phyloP scores from a whole-genome alignment of 441 rosid species.

The Viola pubescens region DNA sequence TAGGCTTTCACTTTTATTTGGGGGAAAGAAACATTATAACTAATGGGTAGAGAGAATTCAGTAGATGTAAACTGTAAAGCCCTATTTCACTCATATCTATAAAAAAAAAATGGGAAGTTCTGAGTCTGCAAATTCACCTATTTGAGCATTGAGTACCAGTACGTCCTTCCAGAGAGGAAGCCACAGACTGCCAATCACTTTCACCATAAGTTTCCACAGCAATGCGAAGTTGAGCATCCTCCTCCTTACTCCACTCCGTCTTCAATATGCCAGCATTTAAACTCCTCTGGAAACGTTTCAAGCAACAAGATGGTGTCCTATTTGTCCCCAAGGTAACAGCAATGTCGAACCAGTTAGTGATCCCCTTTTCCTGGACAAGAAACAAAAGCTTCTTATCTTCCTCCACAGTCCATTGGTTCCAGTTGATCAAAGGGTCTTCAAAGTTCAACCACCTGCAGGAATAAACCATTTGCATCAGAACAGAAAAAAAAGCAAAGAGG shows the following conservation, averaged over 20 bases:
- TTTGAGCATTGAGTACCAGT: constrained; percentile 91
- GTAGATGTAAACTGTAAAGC: too few relatives aligned
- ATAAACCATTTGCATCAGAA: constrained; percentile 13
- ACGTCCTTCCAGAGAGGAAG: constrained; percentile 58
- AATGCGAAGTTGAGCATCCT: constrained; percentile 65
- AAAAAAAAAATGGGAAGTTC: background rate
- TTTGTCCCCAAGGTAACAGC: constrained; percentile 60
- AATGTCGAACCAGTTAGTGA: constrained; percentile 62
- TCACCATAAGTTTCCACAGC: constrained; percentile 70
- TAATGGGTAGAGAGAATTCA: too few relatives aligned
- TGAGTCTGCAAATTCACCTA: constrained; percentile 44
- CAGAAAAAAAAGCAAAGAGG: constrained; percentile 10
- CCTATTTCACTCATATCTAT: too few relatives aligned
- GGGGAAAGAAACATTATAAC: too few relatives aligned
- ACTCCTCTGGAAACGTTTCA: constrained; percentile 80
- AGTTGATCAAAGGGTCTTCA: constrained; percentile 76
- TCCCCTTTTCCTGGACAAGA: constrained; percentile 53
- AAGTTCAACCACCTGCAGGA: constrained; percentile 73
- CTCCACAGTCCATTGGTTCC: constrained; percentile 46
- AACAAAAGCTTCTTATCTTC: constrained; percentile 63
- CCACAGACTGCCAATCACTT: constrained; percentile 73
- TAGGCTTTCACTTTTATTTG: too few relatives aligned
- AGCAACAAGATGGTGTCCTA: constrained; percentile 83
- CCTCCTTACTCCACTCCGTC: constrained; percentile 75
- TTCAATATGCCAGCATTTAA: constrained; percentile 57